phyloP scores from a whole-genome alignment of 225 moss, liverwort and hornwort genomes.

The Physcomitrium patens region DNA sequence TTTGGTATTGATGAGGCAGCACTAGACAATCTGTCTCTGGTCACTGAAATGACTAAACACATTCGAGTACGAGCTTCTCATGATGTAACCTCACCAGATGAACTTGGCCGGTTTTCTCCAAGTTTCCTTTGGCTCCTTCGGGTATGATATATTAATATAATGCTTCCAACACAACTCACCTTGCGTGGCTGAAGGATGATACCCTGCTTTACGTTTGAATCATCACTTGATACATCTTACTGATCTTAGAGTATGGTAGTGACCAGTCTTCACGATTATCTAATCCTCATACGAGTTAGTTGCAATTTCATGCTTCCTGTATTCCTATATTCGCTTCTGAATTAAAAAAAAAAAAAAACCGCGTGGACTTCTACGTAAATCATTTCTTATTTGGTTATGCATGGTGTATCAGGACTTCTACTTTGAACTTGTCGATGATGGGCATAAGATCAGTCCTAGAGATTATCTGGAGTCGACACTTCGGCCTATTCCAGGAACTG shows the following conservation, averaged over 20 bases:
- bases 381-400: not conserved
- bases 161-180: not conserved
- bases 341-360: too few relatives aligned
- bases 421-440: conserved; percentile 74
- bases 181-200: not conserved
- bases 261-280: not conserved
- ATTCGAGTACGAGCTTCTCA: conserved; percentile 75
- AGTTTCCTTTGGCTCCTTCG: conserved; percentile 85
- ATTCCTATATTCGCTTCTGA: too few relatives aligned
- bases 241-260: not conserved
- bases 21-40: conserved; percentile 80
- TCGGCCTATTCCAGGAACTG: conserved; percentile 66
- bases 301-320: too few relatives aligned
- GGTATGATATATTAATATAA: conserved; percentile 36
- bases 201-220: too few relatives aligned
- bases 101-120: conserved; percentile 85
- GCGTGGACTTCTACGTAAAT: too few relatives aligned
- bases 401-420: conserved; percentile 71
- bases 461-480: conserved; percentile 88
- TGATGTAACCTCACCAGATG: conserved; percentile 60
- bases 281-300: too few relatives aligned
- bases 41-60: conserved; percentile 92
- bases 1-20: conserved; percentile 91
- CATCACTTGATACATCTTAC: too few relatives aligned
- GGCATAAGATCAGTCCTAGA: conserved; percentile 70